Conservation (phyloP, 1,139 yeast genomes). For the Debaryomycetaceae sp. region DNA sequence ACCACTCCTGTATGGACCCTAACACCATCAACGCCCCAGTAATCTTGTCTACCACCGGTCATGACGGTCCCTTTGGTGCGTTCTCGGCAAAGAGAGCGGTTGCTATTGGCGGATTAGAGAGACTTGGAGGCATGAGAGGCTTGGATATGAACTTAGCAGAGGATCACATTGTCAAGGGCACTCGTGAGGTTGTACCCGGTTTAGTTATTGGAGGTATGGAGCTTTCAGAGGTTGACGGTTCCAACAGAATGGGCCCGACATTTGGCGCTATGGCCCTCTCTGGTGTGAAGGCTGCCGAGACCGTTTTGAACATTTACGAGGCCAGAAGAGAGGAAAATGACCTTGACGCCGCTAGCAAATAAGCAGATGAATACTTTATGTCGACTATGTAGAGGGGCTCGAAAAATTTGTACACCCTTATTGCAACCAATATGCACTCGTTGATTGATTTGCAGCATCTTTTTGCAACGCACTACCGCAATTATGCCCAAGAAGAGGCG, state of each 20-base stretch:
- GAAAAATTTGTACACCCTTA: no score
- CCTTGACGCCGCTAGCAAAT: no score
- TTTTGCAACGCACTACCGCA: no score
- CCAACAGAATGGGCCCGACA: conserved; percentile 82
- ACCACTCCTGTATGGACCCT: conserved; percentile 82
- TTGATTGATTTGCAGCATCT: no score
- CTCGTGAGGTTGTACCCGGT: conserved; percentile 68
- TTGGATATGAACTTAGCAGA: conserved; percentile 77
- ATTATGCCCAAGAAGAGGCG: no score
- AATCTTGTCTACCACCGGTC: conserved; percentile 72
- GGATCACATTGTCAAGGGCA: conserved; percentile 69
- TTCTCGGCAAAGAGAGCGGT: conserved; percentile 54
- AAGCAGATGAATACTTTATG: no score
- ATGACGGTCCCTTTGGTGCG: conserved; percentile 86
- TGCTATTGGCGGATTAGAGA: conserved; percentile 34
- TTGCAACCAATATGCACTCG: no score
- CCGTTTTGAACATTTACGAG: conserved; percentile 49
- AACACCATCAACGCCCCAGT: conserved; percentile 73
- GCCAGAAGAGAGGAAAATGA: conserved; percentile 41
- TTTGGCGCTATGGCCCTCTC: conserved; percentile 79
- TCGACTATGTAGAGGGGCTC: no score
- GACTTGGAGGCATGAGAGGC: conserved; percentile 72
- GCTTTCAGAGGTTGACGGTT: conserved; percentile 71
- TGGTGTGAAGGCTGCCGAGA: conserved; percentile 74
- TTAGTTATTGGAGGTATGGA: conserved; percentile 81